These are phyloP conservation scores for Penicillium turbatum DNA, from an alignment of 495 filamentous ascomycete genomes.

Conservation along the genomic window DNA sequence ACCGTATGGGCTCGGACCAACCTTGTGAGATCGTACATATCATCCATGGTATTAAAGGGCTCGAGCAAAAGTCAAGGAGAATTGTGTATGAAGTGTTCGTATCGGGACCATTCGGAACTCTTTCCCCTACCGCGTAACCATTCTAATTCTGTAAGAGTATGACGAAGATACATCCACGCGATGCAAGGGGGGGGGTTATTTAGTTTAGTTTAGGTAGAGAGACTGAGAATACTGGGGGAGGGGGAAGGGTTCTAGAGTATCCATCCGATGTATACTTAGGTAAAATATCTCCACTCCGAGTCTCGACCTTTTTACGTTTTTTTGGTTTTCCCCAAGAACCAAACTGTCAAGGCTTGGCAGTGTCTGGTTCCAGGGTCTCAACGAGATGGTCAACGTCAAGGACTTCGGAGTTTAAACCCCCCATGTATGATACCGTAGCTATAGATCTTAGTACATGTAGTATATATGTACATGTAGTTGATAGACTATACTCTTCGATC, in stretches of 20 bases:
- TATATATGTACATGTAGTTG: too few species aligned
- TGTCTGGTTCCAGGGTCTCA: constrained; percentile 11
- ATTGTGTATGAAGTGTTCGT: constrained; percentile 8
- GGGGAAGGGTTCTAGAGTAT: not conserved
- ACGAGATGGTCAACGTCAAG: constrained; percentile 24
- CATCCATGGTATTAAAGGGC: not conserved
- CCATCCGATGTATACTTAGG: not conserved
- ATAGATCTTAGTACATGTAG: not conserved
- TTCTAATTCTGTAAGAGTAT: constrained; percentile 12
- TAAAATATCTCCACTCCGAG: constrained; percentile 1
- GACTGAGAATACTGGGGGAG: too few species aligned
- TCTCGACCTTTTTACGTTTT: constrained; percentile 12
- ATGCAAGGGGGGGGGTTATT: constrained; percentile 20
- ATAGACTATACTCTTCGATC: not conserved
- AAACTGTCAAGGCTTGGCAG: constrained; percentile 10
- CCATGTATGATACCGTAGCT: not conserved
- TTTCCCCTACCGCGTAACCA: constrained; percentile 25
- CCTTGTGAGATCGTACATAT: constrained; percentile 10
- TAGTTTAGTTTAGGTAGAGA: too few species aligned
- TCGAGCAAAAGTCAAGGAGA: not conserved
- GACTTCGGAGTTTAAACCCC: constrained; percentile 1
- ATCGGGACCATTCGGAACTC: constrained; percentile 22
- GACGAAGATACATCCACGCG: constrained; percentile 20
- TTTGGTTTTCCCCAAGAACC: constrained; percentile 13
- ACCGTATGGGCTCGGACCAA: constrained; percentile 6